Base-by-base conservation (phyloP, 345 rosid genomes). In the Mercurialis annua region DNA sequence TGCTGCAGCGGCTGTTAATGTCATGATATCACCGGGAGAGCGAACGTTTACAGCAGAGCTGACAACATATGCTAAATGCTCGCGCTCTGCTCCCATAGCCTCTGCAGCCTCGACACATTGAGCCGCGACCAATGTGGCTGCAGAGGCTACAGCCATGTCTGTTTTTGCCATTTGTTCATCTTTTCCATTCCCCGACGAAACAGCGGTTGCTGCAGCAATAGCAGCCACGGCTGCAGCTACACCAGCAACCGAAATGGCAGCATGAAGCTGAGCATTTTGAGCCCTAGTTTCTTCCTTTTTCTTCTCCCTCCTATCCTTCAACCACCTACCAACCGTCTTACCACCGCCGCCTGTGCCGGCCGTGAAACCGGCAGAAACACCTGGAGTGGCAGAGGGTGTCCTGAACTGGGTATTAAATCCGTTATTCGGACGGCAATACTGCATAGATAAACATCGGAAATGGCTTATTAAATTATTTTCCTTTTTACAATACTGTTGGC, bases 91-190 rank as follows among this genome's bases (percentile, higher is more conserved):
- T 17, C 97, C 98, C 92, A 88, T 78, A 0, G 87, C 87, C 70
- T 92, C 98, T 0, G 98, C 98, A 0, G 88, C 87, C 78, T 92
- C 98, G 1, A 90, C 89, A 4, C 98, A 92, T 62, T 92, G 97
- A 0, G 97, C 96, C 0, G 98, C 98, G 1, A 90, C 97, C 33
- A 92, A 73, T 0, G 93, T 84, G 0, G 98, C 97, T 0, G 98
- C 98, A 0, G 98, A 86, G 5, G 98, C 97, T 43, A 92, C 89
- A 0, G 97, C 98, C 92, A 85, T 76, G 47, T 88, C 90, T 0
- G 88, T 90, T 73, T 88, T 88, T 0, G 87, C 86, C 84, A 78
- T 82, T 62, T 82, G 89, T 77, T 90, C 98, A 34, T 92, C 96
- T 67, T 85, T 92, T 3, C 90, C 87, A 0, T 79, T 31, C 16